Evolutionary conservation across 2,329 filamentous ascomycete genomes (phyloP).

Genomic region (Remersonia thermophila): DNA sequence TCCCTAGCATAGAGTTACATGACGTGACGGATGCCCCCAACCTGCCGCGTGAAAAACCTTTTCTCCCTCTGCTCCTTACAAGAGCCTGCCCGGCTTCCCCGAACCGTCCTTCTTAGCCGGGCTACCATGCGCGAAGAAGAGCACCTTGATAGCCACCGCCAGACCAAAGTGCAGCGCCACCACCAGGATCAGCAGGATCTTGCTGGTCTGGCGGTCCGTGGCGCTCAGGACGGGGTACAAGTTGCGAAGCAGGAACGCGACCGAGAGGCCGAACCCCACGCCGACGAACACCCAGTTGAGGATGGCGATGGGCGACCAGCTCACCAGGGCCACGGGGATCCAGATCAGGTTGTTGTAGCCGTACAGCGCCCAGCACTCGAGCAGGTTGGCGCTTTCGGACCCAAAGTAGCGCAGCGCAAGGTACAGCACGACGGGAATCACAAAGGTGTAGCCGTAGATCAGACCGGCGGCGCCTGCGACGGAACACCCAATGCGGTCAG

Average conservation of each 20-base stretch:
- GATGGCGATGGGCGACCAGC: constrained; percentile 73
- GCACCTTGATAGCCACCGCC: constrained; percentile 84
- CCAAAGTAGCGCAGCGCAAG: constrained; percentile 88
- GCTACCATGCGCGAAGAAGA: constrained; percentile 84
- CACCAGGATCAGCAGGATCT: constrained; percentile 73
- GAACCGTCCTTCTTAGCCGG: constrained; percentile 23
- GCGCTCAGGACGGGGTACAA: constrained; percentile 84
- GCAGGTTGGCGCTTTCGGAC: constrained; percentile 79
- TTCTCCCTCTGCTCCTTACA: neutral
- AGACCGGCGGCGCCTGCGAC: constrained; percentile 68
- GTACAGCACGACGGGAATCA: constrained; percentile 79
- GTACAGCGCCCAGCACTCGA: constrained; percentile 93
- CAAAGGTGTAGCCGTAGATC: constrained; percentile 86
- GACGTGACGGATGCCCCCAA: neutral
- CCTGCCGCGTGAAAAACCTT: too few species aligned
- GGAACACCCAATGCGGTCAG: neutral
- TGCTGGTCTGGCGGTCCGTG: constrained; percentile 84
- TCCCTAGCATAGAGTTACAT: neutral
- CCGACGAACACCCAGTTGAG: constrained; percentile 92
- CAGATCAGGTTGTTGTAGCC: constrained; percentile 95
- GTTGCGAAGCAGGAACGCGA: constrained; percentile 73
- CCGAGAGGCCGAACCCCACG: constrained; percentile 72
- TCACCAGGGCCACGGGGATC: constrained; percentile 87
- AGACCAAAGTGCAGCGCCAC: constrained; percentile 79
- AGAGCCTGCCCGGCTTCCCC: constrained; percentile 3